A percentile compares a stretch with the other conserved stretches of the same genome.
These are phyloP conservation scores for Hyphodiscus sp. DNA, from an alignment of 2,329 filamentous ascomycete genomes.

Conservation along the genomic window DNA sequence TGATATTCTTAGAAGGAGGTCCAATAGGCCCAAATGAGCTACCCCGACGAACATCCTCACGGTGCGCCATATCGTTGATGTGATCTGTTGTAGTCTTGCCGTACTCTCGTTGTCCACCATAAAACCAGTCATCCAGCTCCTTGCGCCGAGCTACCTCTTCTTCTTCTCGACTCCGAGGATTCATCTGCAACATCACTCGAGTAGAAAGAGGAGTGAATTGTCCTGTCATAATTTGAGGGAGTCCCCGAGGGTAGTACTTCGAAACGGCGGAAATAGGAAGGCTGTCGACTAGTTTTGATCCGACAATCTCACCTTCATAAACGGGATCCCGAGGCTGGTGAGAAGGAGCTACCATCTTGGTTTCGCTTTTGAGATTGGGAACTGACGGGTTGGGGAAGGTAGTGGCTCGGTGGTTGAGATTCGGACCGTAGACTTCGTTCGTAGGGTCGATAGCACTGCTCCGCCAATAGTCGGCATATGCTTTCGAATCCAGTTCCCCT, in stretches of 20 bases:
- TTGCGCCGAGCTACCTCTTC: conserved; percentile 7
- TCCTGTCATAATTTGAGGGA: conserved; percentile 20
- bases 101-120: conserved; percentile 23
- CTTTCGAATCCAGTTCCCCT: neutral
- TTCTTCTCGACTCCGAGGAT: conserved; percentile 2
- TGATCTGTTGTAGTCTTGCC: conserved; percentile 22
- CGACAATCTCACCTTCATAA: conserved; percentile 5
- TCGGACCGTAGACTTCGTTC: neutral
- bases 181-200: conserved; percentile 10
- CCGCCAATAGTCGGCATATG: neutral
- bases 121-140: conserved; percentile 25
- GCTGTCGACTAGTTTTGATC: conserved; percentile 20
- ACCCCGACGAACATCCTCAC: neutral
- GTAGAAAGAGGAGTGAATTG: conserved; percentile 14
- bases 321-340: neutral
- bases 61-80: conserved; percentile 15
- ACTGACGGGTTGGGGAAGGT: neutral
- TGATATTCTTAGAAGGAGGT: conserved; percentile 12
- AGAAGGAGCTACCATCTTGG: neutral
- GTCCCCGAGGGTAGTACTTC: conserved; percentile 27
- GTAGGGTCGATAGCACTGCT: neutral
- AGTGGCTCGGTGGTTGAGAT: neutral
- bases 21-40: conserved; percentile 15
- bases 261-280: conserved; percentile 15
- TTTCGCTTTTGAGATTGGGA: neutral